Conservation (phyloP, 805 yeast species). For the Teunomyces tritomae region DNA sequence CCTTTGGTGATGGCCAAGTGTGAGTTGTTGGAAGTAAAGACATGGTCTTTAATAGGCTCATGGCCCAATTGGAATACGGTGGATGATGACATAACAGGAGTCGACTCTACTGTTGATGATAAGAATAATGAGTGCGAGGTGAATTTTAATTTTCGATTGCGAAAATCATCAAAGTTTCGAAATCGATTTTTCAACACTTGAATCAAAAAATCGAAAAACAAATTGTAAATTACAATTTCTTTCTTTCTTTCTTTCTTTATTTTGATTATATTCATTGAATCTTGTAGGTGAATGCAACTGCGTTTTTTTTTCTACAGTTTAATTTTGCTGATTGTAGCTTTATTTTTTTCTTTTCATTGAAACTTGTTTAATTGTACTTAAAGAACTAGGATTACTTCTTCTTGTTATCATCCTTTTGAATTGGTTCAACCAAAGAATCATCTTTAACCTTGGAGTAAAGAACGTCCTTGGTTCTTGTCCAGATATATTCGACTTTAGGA, state of each 20-base stretch:
- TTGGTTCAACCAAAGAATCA: neutral
- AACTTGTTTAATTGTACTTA: no score
- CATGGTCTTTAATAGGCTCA: slow-evolving; percentile 87
- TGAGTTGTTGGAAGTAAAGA: slow-evolving; percentile 66
- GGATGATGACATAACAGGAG: slow-evolving; percentile 32
- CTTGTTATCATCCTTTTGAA: neutral
- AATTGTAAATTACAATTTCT: no score
- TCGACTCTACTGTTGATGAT: slow-evolving; percentile 22
- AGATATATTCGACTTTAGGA: slow-evolving; percentile 36
- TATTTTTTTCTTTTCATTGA: no score
- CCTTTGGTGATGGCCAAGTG: slow-evolving; percentile 80
- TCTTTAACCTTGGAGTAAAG: slow-evolving; percentile 23
- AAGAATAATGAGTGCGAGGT: neutral
- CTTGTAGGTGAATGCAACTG: no score
- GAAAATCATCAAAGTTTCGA: no score
- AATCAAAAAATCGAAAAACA: no score
- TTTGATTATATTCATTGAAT: no score
- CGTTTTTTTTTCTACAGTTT: no score
- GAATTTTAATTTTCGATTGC: neutral
- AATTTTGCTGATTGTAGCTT: no score
- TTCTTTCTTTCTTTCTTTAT: no score
- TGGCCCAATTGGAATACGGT: slow-evolving; percentile 66
- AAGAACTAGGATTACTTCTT: no score
- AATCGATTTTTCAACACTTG: no score
- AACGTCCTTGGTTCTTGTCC: slow-evolving; percentile 33